Conservation (phyloP, 148 eudicot species). For the Rhododendron henanense region DNA sequence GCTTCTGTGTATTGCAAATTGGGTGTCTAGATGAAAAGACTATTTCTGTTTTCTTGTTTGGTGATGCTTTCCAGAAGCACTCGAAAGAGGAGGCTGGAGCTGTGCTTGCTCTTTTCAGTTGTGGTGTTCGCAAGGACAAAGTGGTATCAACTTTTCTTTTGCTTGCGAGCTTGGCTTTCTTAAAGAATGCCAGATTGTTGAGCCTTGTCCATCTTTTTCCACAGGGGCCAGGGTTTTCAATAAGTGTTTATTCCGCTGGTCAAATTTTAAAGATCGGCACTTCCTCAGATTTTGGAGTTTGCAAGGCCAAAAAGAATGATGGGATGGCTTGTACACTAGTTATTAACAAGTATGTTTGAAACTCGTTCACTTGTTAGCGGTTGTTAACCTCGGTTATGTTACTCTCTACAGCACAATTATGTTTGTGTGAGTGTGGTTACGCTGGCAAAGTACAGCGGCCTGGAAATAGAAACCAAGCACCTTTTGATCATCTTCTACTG, state of each 20-base stretch:
- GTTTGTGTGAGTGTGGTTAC: not conserved
- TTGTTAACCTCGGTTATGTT: not conserved
- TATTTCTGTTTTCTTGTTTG: constrained; percentile 82
- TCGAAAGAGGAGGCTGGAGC: constrained; percentile 53
- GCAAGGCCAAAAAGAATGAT: constrained; percentile 79
- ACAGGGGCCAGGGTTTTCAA: constrained; percentile 72
- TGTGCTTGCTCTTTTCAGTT: constrained; percentile 63
- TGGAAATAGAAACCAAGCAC: not conserved
- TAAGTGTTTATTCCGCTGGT: constrained; percentile 62
- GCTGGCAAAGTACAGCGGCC: not conserved
- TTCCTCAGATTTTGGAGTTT: constrained; percentile 80
- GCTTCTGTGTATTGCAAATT: constrained; percentile 71
- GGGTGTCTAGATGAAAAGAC: constrained; percentile 83
- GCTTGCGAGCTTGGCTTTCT: constrained; percentile 10
- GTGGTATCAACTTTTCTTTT: constrained; percentile 33
- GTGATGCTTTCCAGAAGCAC: constrained; percentile 71
- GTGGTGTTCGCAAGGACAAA: constrained; percentile 74
- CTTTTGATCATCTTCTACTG: not conserved
- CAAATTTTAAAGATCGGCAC: constrained; percentile 83
- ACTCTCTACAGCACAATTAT: not conserved
- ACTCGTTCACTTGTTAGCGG: constrained; percentile 2
- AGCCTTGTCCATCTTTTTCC: constrained; percentile 12
- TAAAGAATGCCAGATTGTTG: not conserved
- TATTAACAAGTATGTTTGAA: constrained; percentile 61
- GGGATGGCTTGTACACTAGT: constrained; percentile 59